Percentiles rank a stretch among this genome's conserved stretches.
Conservation (phyloP, 2,329 filamentous ascomycete species). For the Pestalotiopsis fici region DNA sequence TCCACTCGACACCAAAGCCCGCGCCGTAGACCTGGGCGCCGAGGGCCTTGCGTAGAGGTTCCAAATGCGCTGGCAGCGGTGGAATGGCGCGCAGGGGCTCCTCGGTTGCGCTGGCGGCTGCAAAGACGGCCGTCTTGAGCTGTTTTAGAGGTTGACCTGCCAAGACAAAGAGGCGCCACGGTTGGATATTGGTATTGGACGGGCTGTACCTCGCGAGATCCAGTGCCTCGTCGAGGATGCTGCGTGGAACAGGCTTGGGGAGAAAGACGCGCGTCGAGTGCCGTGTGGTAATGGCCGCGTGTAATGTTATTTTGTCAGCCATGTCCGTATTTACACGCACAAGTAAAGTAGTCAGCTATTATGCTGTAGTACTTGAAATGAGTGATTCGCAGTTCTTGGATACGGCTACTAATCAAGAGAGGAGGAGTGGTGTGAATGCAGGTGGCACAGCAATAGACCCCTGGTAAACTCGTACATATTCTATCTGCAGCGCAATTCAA, state of each 20-base stretch:
- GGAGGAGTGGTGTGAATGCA: not conserved
- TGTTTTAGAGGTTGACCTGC: not conserved
- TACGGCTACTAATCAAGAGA: not conserved
- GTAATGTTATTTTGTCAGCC: not conserved
- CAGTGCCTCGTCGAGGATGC: not conserved
- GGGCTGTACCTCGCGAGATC: not conserved
- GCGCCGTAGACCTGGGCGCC: not conserved
- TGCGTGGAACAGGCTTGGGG: not conserved
- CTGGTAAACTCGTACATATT: not conserved
- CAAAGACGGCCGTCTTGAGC: not conserved
- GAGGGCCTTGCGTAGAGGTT: not conserved
- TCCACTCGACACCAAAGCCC: not conserved
- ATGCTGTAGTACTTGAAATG: too few relatives aligned
- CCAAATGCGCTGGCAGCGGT: not conserved
- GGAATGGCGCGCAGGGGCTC: not conserved
- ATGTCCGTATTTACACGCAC: too few relatives aligned
- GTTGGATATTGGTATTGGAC: not conserved
- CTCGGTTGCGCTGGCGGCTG: not conserved
- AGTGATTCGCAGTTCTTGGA: not conserved
- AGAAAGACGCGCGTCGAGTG: slow-evolving; percentile 3
- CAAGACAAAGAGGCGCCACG: not conserved
- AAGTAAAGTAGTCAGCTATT: too few relatives aligned
- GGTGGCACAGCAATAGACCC: not conserved
- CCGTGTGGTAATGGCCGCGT: not conserved
- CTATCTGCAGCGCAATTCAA: not conserved